Base-by-base conservation (phyloP, 2,329 filamentous ascomycete genomes). In the Ceratocystis cacaofunesta region DNA sequence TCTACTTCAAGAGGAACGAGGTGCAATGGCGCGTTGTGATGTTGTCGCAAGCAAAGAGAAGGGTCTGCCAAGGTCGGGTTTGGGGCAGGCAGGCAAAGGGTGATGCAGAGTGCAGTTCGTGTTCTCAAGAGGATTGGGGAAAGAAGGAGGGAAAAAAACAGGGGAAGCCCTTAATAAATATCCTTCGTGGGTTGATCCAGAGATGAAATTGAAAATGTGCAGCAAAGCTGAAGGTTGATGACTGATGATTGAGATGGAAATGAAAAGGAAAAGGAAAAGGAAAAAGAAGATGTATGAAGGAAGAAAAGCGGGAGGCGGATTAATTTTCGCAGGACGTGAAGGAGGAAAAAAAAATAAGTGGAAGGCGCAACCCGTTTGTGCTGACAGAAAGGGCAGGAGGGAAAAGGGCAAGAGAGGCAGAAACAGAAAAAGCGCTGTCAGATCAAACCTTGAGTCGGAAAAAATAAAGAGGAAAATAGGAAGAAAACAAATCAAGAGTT, bases 1-100 rank as follows among this genome's bases (percentile, higher is more conserved):
- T 64, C 44, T 30, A 61, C 36, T 62, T 58, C 62, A 52, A 62
- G 65, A 63, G 44, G 44, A 64, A 55, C 57, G 46, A 66, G 65
- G 65, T 66, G 62, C 62, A 66, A 57, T 66, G 65, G 65, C 65
- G 65, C 65, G 65, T 64, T 52, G 19, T 52, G 48, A 12, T 52
- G 22, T 52, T 10, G 61, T 62, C 44, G 48, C 48, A 50, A 65
- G 30, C n/a, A 50, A 22, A 25, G 48, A 50, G 48, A 22, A 50
- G 48, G 48, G 36, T 41, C 10, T 41, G 36, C 36, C 48, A 64
- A 61, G 25, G 61, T 63, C 60, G 12, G 48, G 52, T 48, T 36
- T 22, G 30, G 48, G 55, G 32, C 61, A 44, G 60, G 60, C 60
- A 62, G 41, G 28, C 17, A 25, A 25, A 30, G 36, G 41, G 15